Conservation (phyloP, 139 green algal species). For the Closterium sp. region DNA sequence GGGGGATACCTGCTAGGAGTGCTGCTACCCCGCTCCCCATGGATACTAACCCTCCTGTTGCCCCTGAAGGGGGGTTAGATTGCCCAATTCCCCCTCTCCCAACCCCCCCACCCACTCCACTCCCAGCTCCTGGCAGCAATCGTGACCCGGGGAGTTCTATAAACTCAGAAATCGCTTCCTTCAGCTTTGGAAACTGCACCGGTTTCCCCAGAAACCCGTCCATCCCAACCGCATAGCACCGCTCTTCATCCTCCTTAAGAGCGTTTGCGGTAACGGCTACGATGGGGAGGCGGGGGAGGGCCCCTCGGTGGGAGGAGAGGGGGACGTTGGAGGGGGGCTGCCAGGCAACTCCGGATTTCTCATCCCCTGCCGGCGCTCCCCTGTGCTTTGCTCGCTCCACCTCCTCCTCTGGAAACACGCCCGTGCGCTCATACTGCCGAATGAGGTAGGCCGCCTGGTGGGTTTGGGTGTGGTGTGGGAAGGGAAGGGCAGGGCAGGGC, state of each 20-base stretch:
- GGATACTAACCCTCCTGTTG: background rate
- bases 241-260: slow-evolving; percentile 63
- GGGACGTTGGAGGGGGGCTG: background rate
- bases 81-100: background rate
- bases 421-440: background rate
- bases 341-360: background rate
- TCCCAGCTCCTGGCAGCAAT: background rate
- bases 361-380: background rate
- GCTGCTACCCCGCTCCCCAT: background rate
- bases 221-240: slow-evolving; percentile 62
- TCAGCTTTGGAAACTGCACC: background rate
- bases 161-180: background rate
- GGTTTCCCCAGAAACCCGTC: background rate
- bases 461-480: background rate
- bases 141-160: background rate
- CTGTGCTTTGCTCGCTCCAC: background rate
- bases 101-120: background rate
- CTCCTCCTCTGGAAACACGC: background rate
- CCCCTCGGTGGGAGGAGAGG: background rate
- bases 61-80: background rate
- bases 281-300: slow-evolving; percentile 68
- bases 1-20: background rate
- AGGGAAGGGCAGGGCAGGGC: too few species aligned
- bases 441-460: background rate
- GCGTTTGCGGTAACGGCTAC: slow-evolving; percentile 91